Base-by-base conservation (phyloP, 768 basidiomycete genomes). In the Amanita subjunquillea region DNA sequence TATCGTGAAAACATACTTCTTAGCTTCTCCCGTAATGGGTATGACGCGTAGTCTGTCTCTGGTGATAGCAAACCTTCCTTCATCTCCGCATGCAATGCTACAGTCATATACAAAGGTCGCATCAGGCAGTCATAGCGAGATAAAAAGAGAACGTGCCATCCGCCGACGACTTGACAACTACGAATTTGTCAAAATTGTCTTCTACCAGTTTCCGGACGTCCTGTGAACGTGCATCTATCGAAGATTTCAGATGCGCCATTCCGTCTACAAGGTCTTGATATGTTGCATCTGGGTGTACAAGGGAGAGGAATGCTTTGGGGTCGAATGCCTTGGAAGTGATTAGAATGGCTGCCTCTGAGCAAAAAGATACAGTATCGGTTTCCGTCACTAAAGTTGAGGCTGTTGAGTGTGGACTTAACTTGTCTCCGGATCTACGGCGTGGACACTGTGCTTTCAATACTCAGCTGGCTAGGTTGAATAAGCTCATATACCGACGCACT, bases 171-270 rank as follows among this genome's bases (percentile, higher is more conserved):
- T 99, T 99, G 52, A 99, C 95, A 2, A 91, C 89, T 15, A 98
- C 95, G 61, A 98, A 99, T 10, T 92, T 78, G 69, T 98, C 94
- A 67, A 98, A 97, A 66, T 98, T 96, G 60, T 97, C 92, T 65
- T 97, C 94, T 8, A 99, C 96, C 30, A 99, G 76, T 20, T 94
- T 81, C 38, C 93, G 77, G 53, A 98, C 85, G n/a, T 94, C 96
- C 58, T 94, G 90, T 1, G 92, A 94, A 41, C 94, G 82, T 2
- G 86, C 78, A 61, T 98, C 94, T 54, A 98, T 85, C 10, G 90
- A 86, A 6, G 79, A 69, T 56, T 81, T 79, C 6, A 97, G 74
- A 55, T 84, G 80, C 0, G 76, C 64, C 25, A 91, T 85, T 3
- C 94, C 95, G 10, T 76, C 69, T 2, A 84, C 80, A 15, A 99